These are phyloP conservation scores for Anthracocystis setariae DNA, from an alignment of 1,284 basidiomycete genomes.

Conservation along the genomic window DNA sequence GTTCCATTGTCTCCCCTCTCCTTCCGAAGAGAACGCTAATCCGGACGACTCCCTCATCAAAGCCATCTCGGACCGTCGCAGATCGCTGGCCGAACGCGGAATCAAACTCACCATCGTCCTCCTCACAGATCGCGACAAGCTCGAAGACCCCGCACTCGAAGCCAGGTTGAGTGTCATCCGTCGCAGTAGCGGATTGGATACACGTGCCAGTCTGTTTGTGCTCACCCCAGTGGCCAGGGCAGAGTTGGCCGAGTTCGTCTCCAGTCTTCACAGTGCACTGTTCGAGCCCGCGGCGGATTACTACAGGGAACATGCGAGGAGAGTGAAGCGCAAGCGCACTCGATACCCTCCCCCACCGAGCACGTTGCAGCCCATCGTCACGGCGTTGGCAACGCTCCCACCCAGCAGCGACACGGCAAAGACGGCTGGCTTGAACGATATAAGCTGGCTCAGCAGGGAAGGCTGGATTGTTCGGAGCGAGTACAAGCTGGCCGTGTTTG, in stretches of 20 bases:
- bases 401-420: conserved; percentile 10
- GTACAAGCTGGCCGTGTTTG: conserved; percentile 95
- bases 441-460: conserved; percentile 74
- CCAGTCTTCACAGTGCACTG: conserved; percentile 83
- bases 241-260: conserved; percentile 73
- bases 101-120: conserved; percentile 95
- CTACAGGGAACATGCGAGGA: conserved; percentile 89
- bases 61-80: conserved; percentile 82
- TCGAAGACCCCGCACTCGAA: conserved; percentile 76
- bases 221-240: conserved; percentile 82
- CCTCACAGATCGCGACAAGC: conserved; percentile 82
- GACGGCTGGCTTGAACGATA: conserved; percentile 9
- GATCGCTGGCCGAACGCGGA: conserved; percentile 80
- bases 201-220: conserved; percentile 90
- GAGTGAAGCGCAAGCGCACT: conserved; percentile 87
- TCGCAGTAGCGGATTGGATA: conserved; percentile 85
- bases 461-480: conserved; percentile 97
- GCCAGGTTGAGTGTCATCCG: conserved; percentile 83
- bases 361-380: conserved; percentile 55
- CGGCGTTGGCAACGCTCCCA: conserved; percentile 25
- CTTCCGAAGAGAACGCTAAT: conserved; percentile 7
- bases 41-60: conserved; percentile 75
- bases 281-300: conserved; percentile 89
- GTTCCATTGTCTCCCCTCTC: conserved; percentile 75
- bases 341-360: conserved; percentile 71